These are phyloP conservation scores for Trichoderma hamatum DNA, from an alignment of 2,329 filamentous ascomycete genomes.

Conservation along the genomic window DNA sequence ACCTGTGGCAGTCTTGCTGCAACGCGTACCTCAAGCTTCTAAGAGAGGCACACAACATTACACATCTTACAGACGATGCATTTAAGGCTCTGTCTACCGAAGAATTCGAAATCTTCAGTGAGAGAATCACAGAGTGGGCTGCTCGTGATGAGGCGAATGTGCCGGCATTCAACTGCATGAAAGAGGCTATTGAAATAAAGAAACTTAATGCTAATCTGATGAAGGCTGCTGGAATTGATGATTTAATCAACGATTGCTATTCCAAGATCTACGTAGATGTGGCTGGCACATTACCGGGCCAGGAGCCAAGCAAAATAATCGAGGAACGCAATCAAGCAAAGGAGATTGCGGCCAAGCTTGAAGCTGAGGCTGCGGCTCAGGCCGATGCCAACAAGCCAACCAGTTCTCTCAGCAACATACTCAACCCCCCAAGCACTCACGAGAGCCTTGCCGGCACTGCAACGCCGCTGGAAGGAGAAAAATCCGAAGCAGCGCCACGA, in stretches of 20 bases:
- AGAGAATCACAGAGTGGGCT: conserved; percentile 60
- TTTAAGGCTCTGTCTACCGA: conserved; percentile 59
- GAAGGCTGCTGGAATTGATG: conserved; percentile 84
- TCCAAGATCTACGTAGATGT: conserved; percentile 73
- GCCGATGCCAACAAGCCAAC: conserved; percentile 39
- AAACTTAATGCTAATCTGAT: conserved; percentile 84
- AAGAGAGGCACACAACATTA: conserved; percentile 52
- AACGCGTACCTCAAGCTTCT: conserved; percentile 57
- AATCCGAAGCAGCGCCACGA: conserved; percentile 46
- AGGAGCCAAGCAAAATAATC: conserved; percentile 51
- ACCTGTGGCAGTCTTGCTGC: conserved; percentile 62
- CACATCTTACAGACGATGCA: conserved; percentile 53
- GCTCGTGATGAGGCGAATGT: conserved; percentile 44
- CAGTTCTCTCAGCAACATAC: conserved; percentile 46
- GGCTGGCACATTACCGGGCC: conserved; percentile 59
- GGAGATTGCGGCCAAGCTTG: conserved; percentile 45
- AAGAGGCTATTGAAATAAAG: conserved; percentile 61
- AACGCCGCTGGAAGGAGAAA: conserved; percentile 46
- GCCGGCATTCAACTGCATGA: conserved; percentile 56
- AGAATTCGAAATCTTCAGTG: conserved; percentile 60
- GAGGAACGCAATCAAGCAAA: conserved; percentile 50
- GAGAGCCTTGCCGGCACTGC: conserved; percentile 41
- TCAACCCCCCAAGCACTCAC: conserved; percentile 48
- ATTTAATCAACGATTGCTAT: conserved; percentile 91
- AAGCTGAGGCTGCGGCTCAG: conserved; percentile 40